These are phyloP conservation scores for Yamadazyma blattariae DNA, from an alignment of 1,139 yeast genomes.

Conservation along the genomic window DNA sequence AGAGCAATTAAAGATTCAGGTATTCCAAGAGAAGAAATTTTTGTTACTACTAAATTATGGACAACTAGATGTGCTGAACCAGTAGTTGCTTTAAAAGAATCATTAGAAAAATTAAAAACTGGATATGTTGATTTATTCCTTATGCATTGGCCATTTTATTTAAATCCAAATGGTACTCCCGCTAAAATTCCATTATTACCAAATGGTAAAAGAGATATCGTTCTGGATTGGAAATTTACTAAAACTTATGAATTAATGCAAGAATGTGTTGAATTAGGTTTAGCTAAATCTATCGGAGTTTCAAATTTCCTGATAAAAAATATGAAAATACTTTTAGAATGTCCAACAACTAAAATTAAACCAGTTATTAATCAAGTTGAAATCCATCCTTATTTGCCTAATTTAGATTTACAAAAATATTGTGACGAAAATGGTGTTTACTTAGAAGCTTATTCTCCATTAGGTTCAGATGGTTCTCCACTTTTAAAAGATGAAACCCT, in stretches of 20 bases:
- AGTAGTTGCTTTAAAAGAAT: conserved; percentile 55
- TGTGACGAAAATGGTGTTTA: conserved; percentile 53
- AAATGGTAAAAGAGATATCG: conserved; percentile 25
- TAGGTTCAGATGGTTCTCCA: conserved; percentile 70
- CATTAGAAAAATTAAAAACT: conserved; percentile 64
- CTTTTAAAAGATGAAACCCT: conserved; percentile 51
- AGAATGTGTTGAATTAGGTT: conserved; percentile 50
- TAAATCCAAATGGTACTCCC: conserved; percentile 31
- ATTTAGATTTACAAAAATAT: conserved; percentile 56
- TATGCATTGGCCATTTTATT: conserved; percentile 83
- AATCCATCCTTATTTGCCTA: conserved; percentile 73
- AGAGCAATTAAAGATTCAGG: conserved; percentile 60
- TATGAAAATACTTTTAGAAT: conserved; percentile 51
- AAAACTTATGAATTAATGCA: conserved; percentile 70
- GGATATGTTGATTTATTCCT: conserved; percentile 83
- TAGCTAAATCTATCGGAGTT: conserved; percentile 70
- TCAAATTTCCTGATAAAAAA: conserved; percentile 61
- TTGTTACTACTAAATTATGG: conserved; percentile 81
- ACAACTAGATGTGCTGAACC: conserved; percentile 61
- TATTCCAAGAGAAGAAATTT: conserved; percentile 67
- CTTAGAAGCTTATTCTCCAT: conserved; percentile 77
- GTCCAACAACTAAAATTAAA: conserved; percentile 44
- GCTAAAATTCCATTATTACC: conserved; percentile 31
- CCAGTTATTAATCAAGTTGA: conserved; percentile 80
- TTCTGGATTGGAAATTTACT: conserved; percentile 45